A percentile compares a stretch with the other conserved stretches of the same genome.
Conservation (phyloP, 2,329 filamentous ascomycete species). For the Aspergillus amoenus region DNA sequence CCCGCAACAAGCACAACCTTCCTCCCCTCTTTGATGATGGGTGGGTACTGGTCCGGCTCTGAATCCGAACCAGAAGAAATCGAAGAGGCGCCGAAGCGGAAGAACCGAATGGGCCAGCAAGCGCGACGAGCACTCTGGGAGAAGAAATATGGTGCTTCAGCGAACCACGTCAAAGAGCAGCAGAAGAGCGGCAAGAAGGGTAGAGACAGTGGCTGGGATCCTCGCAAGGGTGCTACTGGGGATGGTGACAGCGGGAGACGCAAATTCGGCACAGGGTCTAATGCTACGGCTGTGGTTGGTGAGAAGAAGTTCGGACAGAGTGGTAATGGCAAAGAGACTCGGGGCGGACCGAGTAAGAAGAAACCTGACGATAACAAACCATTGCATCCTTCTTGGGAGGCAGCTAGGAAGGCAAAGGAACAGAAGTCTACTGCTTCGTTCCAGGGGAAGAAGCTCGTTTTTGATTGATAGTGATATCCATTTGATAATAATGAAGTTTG, state of each 20-base stretch:
- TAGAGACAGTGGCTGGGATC: conserved; percentile 59
- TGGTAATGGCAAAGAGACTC: conserved; percentile 16
- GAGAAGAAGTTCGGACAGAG: background rate
- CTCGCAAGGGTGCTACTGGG: conserved; percentile 54
- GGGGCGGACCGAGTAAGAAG: conserved; percentile 18
- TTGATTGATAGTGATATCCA: conserved; percentile 47
- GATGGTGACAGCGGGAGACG: conserved; percentile 26
- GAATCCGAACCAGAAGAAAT: conserved; percentile 55
- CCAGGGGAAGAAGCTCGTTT: conserved; percentile 61
- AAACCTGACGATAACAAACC: conserved; percentile 51
- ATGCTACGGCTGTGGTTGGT: conserved; percentile 4
- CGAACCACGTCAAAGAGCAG: conserved; percentile 57
- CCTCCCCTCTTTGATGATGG: conserved; percentile 61
- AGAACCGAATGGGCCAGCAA: conserved; percentile 64
- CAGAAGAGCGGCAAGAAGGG: conserved; percentile 24
- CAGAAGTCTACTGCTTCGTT: conserved; percentile 51
- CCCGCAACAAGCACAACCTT: conserved; percentile 50
- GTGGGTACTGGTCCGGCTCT: conserved; percentile 63
- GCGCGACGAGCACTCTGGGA: conserved; percentile 62
- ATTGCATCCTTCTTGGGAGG: conserved; percentile 66
- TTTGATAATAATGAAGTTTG: conserved; percentile 2
- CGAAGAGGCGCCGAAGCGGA: conserved; percentile 46
- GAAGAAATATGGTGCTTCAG: conserved; percentile 59
- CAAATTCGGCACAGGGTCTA: conserved; percentile 5
- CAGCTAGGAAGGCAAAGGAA: conserved; percentile 59